Conservation (phyloP, 1,139 yeast genomes). For the Geotrichum europaeum region DNA sequence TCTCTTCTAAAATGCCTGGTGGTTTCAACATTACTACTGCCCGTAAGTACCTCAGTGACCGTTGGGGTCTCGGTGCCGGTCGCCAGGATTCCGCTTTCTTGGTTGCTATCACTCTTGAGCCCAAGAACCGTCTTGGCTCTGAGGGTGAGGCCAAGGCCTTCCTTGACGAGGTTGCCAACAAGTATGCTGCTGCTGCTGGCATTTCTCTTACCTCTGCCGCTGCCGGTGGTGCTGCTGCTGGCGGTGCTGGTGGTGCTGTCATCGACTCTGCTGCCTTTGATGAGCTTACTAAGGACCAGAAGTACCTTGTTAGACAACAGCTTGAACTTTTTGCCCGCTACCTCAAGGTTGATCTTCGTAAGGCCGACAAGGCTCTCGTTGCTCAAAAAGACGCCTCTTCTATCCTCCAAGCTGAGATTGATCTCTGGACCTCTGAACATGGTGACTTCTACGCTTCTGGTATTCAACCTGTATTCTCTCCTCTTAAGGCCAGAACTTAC, state of each 20-base stretch:
- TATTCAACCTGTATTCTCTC: conserved; percentile 81
- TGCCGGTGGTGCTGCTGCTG: conserved; percentile 46
- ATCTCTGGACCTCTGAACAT: conserved; percentile 87
- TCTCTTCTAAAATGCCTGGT: conserved; percentile 98
- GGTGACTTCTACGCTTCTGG: conserved; percentile 95
- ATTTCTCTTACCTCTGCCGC: conserved; percentile 66
- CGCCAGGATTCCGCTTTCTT: conserved; percentile 90
- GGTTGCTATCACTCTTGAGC: conserved; percentile 81
- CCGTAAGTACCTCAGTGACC: conserved; percentile 81
- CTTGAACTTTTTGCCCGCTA: conserved; percentile 91
- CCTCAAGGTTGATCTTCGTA: conserved; percentile 83
- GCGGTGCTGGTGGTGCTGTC: conserved; percentile 74
- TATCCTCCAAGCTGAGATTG: conserved; percentile 81
- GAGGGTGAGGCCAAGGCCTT: conserved; percentile 88
- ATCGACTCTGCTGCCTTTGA: conserved; percentile 95
- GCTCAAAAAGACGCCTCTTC: conserved; percentile 85
- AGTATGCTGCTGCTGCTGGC: conserved; percentile 80
- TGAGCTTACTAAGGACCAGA: conserved; percentile 86
- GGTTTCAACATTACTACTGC: conserved; percentile 90
- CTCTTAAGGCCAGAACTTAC: conserved; percentile 89
- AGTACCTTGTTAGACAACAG: conserved; percentile 87
- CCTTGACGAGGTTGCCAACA: conserved; percentile 74
- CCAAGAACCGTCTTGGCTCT: conserved; percentile 75
- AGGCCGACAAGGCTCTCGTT: conserved; percentile 80
- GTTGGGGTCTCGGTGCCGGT: conserved; percentile 89